Conservation (phyloP, 1,284 basidiomycete genomes). For the Ceratobasidium sp. region DNA sequence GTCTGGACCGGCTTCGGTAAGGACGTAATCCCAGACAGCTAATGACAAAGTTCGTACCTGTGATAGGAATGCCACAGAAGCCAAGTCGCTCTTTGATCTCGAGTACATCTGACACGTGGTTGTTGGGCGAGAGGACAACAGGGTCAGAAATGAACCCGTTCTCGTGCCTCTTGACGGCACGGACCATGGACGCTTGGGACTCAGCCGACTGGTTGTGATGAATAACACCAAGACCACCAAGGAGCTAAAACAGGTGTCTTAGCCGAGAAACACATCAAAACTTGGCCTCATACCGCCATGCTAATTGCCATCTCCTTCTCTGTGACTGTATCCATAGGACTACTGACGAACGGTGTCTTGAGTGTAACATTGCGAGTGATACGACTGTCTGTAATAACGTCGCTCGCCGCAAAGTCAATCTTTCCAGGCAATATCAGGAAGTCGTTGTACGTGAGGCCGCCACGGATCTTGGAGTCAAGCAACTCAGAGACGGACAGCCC, state of each 20-base stretch:
- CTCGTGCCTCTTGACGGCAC: conserved; percentile 97
- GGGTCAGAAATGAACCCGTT: conserved; percentile 99
- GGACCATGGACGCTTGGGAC: conserved; percentile 96
- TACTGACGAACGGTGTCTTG: conserved; percentile 97
- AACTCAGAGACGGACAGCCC: conserved; percentile 90
- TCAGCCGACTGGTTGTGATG: conserved; percentile 95
- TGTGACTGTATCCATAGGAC: conserved; percentile 99
- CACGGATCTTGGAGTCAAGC: conserved; percentile 90
- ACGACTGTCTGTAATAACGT: conserved; percentile 86
- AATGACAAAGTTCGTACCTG: conserved; percentile 72
- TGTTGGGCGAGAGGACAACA: conserved; percentile 83
- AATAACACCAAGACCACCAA: conserved; percentile 98
- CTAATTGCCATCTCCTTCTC: conserved; percentile 98
- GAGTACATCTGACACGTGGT: conserved; percentile 90
- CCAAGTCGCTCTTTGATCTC: conserved; percentile 94
- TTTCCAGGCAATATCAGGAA: conserved; percentile 95
- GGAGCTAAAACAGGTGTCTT: conserved; percentile 67
- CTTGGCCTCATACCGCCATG: conserved; percentile 78
- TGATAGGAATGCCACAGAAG: conserved; percentile 98
- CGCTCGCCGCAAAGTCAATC: conserved; percentile 91
- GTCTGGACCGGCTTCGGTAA: conserved; percentile 67
- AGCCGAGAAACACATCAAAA: conserved; percentile 20
- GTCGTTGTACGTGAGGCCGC: conserved; percentile 97
- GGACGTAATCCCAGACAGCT: conserved; percentile 28
- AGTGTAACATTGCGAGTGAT: conserved; percentile 94